Conservation (phyloP, 495 filamentous ascomycete species). For the Amniculicola lignicola region DNA sequence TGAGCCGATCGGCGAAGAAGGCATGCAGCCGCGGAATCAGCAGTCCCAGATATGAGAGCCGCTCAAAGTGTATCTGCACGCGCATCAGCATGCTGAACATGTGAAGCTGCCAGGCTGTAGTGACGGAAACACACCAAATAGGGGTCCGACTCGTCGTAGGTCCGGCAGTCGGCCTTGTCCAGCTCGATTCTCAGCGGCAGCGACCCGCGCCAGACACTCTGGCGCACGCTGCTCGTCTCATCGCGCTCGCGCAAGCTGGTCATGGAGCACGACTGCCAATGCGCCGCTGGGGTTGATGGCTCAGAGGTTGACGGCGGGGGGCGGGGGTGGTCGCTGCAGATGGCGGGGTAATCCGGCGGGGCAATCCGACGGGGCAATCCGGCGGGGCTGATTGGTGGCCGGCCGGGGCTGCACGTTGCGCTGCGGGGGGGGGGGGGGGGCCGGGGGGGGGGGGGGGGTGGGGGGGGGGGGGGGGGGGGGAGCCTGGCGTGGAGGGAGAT, state of each 20-base stretch:
- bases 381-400: no score
- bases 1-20: constrained; percentile 75
- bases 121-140: constrained; percentile 35
- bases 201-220: constrained; percentile 42
- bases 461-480: no score
- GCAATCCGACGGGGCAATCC: no score
- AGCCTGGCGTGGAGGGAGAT: no score
- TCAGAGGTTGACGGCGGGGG: no score
- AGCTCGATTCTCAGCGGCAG: constrained; percentile 44
- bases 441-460: no score
- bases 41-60: constrained; percentile 69
- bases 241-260: constrained; percentile 29
- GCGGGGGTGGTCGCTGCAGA: no score
- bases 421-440: no score
- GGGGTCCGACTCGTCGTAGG: constrained; percentile 41
- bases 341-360: no score
- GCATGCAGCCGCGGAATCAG: constrained; percentile 72
- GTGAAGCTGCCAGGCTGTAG: neutral
- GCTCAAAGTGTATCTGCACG: constrained; percentile 55
- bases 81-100: constrained; percentile 15
- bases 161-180: constrained; percentile 40
- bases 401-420: no score
- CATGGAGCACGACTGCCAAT: no score
- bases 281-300: no score
- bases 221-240: constrained; percentile 36